Evolutionary conservation across 2,329 filamentous ascomycete species (phyloP), one percentile per base, ranked within the genome.

Genomic region (Chrysoporthe deuterocubensis): DNA sequence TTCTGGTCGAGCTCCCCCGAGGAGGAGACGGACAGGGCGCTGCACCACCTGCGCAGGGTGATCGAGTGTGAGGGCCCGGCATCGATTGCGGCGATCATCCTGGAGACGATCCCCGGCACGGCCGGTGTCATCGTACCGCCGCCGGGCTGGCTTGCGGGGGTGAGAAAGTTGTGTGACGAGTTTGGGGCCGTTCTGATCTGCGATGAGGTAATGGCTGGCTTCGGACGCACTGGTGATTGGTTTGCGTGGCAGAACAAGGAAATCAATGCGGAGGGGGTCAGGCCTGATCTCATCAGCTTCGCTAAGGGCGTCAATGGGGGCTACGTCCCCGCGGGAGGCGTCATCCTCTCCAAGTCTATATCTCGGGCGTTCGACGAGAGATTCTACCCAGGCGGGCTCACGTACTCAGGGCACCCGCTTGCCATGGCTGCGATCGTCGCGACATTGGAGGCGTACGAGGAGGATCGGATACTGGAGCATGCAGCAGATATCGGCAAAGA

Each of bases 391-490:
- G 68, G 68, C 4, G 68, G 68, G 0, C 66, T 69, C 43, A 69
- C 68, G 16, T 69, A 69, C 46, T 69, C 68, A 3, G 68, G 68
- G 18, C 68, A 69, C 14, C 68, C 68, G 40, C 68, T 69, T 3
- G 68, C 68, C 54, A 69, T 69, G 68, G 68, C 68, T 3, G 68
- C 68, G 9, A 69, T 69, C 16, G 68, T 69, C 18, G 68, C 68
- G 18, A 69, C 68, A 1, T 46, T 69, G 54, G 48, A 68, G 59
- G 66, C 68, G 1, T 67, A 69, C 40, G 65, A 69, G 46, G 65
- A 69, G 14, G 68, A 69, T 46, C 14, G 62, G n/a, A 61, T 69
- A 14, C 50, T 52, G 3, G 59, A 68, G 32, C 50, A 69, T 18
- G 68, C 68, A 13, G 50, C 68, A 26, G 44, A 43, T 0, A 68